A percentile compares a stretch with the other conserved stretches of the same genome.
Conservation (phyloP, 345 rosid genomes). For the Noccaea caerulescens region DNA sequence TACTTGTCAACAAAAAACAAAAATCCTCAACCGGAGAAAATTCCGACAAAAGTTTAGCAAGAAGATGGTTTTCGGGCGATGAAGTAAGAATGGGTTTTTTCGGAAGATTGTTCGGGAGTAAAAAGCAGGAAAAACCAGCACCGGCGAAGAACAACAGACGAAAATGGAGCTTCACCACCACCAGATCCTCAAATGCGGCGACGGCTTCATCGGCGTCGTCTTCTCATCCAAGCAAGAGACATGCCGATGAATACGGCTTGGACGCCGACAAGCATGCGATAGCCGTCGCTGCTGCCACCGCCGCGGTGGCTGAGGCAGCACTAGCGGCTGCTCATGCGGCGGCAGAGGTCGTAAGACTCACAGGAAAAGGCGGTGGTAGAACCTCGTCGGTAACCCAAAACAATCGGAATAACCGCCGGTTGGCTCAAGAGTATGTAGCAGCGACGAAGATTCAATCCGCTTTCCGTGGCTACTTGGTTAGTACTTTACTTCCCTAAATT, state of each 20-base stretch:
- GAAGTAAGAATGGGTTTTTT: slow-evolving; percentile 70
- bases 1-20: neutral
- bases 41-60: neutral
- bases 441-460: slow-evolving; percentile 83
- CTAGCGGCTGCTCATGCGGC: slow-evolving; percentile 94
- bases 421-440: slow-evolving; percentile 51
- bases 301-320: slow-evolving; percentile 90
- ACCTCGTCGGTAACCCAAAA: slow-evolving; percentile 30
- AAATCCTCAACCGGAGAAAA: neutral
- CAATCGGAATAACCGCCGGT: slow-evolving; percentile 43
- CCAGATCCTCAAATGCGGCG: slow-evolving; percentile 56
- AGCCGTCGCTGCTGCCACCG: slow-evolving; percentile 92
- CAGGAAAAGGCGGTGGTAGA: slow-evolving; percentile 41
- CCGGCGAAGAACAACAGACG: slow-evolving; percentile 49
- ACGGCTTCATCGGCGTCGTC: slow-evolving; percentile 26
- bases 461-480: slow-evolving; percentile 93
- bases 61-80: slow-evolving; percentile 26
- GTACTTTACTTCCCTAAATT: slow-evolving; percentile 37
- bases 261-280: slow-evolving; percentile 80
- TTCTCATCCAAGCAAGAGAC: slow-evolving; percentile 34
- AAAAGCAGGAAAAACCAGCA: slow-evolving; percentile 41
- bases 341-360: slow-evolving; percentile 89
- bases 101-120: slow-evolving; percentile 72
- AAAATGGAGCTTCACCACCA: slow-evolving; percentile 66
- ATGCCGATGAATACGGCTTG: slow-evolving; percentile 39